Base-by-base conservation (phyloP, 2,329 filamentous ascomycete genomes). In the Elsinoe ampelina region DNA sequence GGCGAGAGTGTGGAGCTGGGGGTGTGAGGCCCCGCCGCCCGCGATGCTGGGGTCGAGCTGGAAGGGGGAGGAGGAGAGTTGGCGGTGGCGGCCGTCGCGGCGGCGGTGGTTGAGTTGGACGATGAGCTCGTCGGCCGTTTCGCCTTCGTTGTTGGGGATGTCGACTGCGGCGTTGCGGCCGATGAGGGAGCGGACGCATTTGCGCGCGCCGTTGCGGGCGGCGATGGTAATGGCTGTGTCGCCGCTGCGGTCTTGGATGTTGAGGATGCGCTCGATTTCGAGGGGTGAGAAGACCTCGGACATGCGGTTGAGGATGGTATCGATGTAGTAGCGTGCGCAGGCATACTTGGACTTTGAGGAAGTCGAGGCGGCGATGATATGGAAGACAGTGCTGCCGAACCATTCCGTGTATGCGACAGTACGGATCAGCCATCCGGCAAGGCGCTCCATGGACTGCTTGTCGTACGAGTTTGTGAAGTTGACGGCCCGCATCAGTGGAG, bases 391-490 rank as follows among this genome's bases (percentile, higher is more conserved):
- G 59, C 86, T 87, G 11, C 89, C 87, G 52, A 85, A 85, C 70
- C 82, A 84, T 67, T 98, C 93, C 19, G 86, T 80, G 58, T 83
- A 82, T 55, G 86, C 84, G 38, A 95, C 83, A 0, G 92, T 96
- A 36, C 85, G 82, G 54, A 91, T 83, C 3, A 98, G 80, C 61
- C 95, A 83, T 62, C 87, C 86, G 64, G 95, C 83, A 57, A 98
- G 84, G 19, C 80, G 80, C 0, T 89, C 87, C 73, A 97, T 96
- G 0, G 89, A 91, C 63, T 89, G 83, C 73, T 93, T 95, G 70
- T 97, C 93, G 70, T 85, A 93, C 69, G 93, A 95, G 71, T 98
- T 98, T 45, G 92, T 97, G 71, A 97, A 98, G 67, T 95, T 82
- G 57, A 97, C 91, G 5, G 89, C 87, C 42, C 91, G 86, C 82